Evolutionary conservation across 164 flowering plant genomes (phyloP).

Genomic region (Hamamelis virginiana): DNA sequence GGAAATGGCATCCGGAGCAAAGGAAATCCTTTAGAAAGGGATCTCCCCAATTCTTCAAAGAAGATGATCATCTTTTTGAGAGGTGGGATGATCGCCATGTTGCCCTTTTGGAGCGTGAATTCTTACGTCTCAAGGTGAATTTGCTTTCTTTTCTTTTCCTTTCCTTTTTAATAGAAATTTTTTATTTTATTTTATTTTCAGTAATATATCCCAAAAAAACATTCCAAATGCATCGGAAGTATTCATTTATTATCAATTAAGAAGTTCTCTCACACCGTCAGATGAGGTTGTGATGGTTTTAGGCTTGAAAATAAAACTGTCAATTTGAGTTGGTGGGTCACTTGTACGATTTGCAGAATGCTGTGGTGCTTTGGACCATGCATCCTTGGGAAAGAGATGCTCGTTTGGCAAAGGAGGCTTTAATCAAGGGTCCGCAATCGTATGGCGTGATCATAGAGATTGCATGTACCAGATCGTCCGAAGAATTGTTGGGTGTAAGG

Average conservation of each 20-base stretch:
- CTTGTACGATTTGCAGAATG: slow-evolving; percentile 41
- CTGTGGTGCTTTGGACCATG: slow-evolving; percentile 73
- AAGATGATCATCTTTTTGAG: slow-evolving; percentile 66
- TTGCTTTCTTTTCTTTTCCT: background rate
- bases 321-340: background rate
- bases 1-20: slow-evolving; percentile 59
- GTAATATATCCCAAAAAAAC: no score
- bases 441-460: slow-evolving; percentile 58
- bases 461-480: slow-evolving; percentile 74
- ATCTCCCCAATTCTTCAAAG: slow-evolving; percentile 35
- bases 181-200: background rate
- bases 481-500: slow-evolving; percentile 74
- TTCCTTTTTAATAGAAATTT: no score
- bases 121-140: slow-evolving; percentile 66
- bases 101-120: slow-evolving; percentile 52
- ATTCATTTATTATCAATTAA: no score
- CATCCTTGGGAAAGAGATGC: slow-evolving; percentile 95
- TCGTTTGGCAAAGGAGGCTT: slow-evolving; percentile 55
- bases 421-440: slow-evolving; percentile 35
- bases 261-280: no score
- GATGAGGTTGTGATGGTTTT: no score
- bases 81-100: slow-evolving; percentile 48
- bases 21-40: slow-evolving; percentile 50
- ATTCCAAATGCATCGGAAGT: no score
- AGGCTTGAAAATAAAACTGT: no score